phyloP scores from a whole-genome alignment of 2,329 filamentous ascomycete species.

The Aspergillus sp. region DNA sequence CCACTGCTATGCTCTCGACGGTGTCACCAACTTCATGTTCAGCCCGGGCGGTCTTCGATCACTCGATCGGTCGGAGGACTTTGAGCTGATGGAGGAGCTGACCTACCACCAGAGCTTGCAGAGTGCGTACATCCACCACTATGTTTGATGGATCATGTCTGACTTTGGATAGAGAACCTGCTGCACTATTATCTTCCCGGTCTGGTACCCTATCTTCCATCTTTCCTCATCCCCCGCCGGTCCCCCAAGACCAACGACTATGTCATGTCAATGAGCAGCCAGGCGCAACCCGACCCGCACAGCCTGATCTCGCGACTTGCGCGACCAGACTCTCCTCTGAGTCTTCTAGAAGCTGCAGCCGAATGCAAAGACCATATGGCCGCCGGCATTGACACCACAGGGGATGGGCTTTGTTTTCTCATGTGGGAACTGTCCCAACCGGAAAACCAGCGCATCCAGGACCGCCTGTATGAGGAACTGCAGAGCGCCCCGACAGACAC shows the following conservation, averaged over 20 bases:
- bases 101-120: constrained; percentile 67
- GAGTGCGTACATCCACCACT: constrained; percentile 45
- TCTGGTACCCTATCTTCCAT: constrained; percentile 47
- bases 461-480: constrained; percentile 55
- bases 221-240: constrained; percentile 55
- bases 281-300: constrained; percentile 50
- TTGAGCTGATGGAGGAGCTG: constrained; percentile 66
- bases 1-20: constrained; percentile 69
- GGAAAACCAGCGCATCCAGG: constrained; percentile 52
- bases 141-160: constrained; percentile 1
- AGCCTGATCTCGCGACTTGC: constrained; percentile 61
- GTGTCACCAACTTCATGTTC: constrained; percentile 68
- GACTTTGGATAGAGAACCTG: constrained; percentile 52
- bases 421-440: constrained; percentile 70
- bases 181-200: constrained; percentile 58
- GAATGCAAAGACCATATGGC: constrained; percentile 72
- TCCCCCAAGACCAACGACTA: constrained; percentile 61
- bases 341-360: constrained; percentile 58
- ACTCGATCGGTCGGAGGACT: constrained; percentile 55
- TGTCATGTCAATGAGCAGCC: constrained; percentile 53
- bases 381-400: constrained; percentile 70
- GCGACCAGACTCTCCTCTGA: constrained; percentile 50
- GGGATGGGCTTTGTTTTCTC: constrained; percentile 67
- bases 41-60: constrained; percentile 64
- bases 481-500: constrained; percentile 35